Conservation (phyloP, 2,329 filamentous ascomycete species). For the Fusarium sp. region DNA sequence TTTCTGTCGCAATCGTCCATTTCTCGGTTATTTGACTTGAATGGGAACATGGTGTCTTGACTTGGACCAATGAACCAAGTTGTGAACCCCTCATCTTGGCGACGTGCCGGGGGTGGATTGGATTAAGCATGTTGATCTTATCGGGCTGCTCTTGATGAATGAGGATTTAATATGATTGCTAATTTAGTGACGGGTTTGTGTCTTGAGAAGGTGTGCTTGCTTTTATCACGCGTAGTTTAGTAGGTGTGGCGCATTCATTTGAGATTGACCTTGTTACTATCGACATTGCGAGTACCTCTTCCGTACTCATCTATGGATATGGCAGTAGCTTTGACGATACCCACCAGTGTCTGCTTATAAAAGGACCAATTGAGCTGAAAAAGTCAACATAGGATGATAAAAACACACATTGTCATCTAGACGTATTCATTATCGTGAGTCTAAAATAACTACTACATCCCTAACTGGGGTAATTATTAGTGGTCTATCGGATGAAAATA, state of each 20-base stretch:
- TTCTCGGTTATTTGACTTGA: not conserved
- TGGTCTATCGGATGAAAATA: too few species aligned
- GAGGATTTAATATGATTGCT: not conserved
- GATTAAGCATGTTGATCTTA: not conserved
- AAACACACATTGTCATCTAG: too few species aligned
- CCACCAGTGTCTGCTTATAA: not conserved
- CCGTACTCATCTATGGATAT: not conserved
- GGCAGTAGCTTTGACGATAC: not conserved
- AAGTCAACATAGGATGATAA: too few species aligned
- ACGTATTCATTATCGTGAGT: too few species aligned
- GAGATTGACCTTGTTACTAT: not conserved
- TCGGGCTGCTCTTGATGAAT: not conserved
- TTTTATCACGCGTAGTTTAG: not conserved
- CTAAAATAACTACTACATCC: too few species aligned
- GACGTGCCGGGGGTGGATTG: not conserved
- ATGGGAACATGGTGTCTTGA: not conserved
- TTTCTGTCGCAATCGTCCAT: constrained; percentile 30
- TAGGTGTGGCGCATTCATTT: not conserved
- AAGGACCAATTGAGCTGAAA: not conserved
- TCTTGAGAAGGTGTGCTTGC: not conserved
- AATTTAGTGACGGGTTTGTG: not conserved
- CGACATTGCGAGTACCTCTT: not conserved
- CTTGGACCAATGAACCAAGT: not conserved
- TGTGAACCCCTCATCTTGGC: constrained; percentile 5
- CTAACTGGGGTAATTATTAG: too few species aligned